Percentiles rank a stretch among this genome's conserved stretches.
phyloP scores from a whole-genome alignment of 2,329 filamentous ascomycete species.

The Shiraia sp. region DNA sequence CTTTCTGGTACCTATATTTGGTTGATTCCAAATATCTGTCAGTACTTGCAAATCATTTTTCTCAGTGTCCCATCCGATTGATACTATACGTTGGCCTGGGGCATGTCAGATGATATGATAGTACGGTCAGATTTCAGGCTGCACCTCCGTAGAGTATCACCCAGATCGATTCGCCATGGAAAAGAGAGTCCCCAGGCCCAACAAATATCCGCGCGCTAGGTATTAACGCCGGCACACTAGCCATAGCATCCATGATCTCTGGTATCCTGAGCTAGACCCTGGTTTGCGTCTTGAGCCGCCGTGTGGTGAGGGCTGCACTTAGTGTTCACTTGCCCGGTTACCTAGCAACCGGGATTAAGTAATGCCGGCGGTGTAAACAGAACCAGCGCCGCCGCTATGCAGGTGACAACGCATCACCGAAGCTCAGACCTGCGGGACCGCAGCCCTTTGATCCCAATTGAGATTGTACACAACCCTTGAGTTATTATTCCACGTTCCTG shows the following conservation, averaged over 20 bases:
- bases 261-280: background rate
- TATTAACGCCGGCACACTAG: background rate
- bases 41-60: no score
- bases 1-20: no score
- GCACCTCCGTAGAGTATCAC: no score
- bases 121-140: no score
- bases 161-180: no score
- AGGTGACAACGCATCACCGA: slow-evolving; percentile 25
- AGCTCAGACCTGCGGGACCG: slow-evolving; percentile 5
- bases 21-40: no score
- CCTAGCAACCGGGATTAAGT: slow-evolving; percentile 4
- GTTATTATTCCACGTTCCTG: slow-evolving; percentile 3
- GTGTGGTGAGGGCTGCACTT: background rate
- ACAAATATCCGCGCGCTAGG: slow-evolving; percentile 5
- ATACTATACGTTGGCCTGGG: no score
- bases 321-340: background rate
- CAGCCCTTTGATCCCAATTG: slow-evolving; percentile 3
- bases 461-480: slow-evolving; percentile 14
- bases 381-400: slow-evolving; percentile 8
- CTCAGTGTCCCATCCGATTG: no score
- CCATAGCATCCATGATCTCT: background rate
- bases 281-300: background rate
- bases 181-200: slow-evolving; percentile 2
- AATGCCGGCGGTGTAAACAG: slow-evolving; percentile 22
- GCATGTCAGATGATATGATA: no score